A percentile compares a stretch with the other conserved stretches of the same genome.
Evolutionary conservation across 78 protist genomes (phyloP).

Genomic region (Pigoraptor vietnamica): DNA sequence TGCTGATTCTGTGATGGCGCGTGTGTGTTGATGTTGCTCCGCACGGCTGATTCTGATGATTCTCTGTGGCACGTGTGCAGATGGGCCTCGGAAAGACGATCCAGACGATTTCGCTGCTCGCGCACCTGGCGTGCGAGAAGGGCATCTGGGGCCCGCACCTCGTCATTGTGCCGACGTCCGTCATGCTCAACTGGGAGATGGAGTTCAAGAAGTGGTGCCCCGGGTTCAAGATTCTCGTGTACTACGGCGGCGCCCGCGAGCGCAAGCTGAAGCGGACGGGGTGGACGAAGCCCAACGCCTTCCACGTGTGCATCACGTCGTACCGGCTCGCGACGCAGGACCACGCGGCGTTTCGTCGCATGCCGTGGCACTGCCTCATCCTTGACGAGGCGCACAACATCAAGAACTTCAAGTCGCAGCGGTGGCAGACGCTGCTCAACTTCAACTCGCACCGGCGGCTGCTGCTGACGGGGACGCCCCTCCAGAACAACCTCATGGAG

Average conservation of each 20-base stretch:
- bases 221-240: constrained; percentile 80
- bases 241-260: constrained; percentile 78
- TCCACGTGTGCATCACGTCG: constrained; percentile 86
- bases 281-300: constrained; percentile 73
- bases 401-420: constrained; percentile 76
- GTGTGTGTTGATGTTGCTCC: no score
- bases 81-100: constrained; percentile 92
- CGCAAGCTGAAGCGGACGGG: constrained; percentile 77
- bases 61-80: background rate
- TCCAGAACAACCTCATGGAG: constrained; percentile 92
- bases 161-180: constrained; percentile 83
- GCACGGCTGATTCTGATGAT: background rate
- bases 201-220: constrained; percentile 91
- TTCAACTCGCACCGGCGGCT: constrained; percentile 75
- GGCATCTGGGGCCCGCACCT: constrained; percentile 92
- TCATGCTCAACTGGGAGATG: constrained; percentile 85
- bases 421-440: constrained; percentile 77
- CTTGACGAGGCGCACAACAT: constrained; percentile 97
- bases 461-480: constrained; percentile 93
- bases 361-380: constrained; percentile 82
- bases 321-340: constrained; percentile 78
- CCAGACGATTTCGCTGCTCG: constrained; percentile 85
- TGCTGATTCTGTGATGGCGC: no score
- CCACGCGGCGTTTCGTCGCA: constrained; percentile 52
- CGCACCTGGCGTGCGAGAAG: constrained; percentile 77